Base-by-base conservation (phyloP, 2,329 filamentous ascomycete species). In the Xylariaceae sp. region DNA sequence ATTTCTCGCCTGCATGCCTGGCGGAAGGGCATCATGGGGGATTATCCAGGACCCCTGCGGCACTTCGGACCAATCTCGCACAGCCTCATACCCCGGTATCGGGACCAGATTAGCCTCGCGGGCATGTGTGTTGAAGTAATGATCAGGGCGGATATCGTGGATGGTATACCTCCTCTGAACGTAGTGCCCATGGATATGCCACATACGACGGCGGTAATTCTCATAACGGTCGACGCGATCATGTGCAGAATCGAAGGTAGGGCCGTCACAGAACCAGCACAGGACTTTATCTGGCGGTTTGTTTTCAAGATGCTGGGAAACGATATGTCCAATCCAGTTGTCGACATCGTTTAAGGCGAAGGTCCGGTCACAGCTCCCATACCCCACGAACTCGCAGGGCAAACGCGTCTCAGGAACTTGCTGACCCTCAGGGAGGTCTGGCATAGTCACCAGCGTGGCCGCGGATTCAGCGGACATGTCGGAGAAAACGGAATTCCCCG, bases 91-190 rank as follows among this genome's bases (percentile, higher is more conserved):
- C 1, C 8, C 8, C 0, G 30, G 1, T 0, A 59, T 44, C 0
- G 53, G 1, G 22, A 68, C 58, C 13, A 67, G 21, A 0, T 18
- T 3, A 13, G 53, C 2, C 0, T 36, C 7, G 9, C 34, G 13
- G 16, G 68, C 76, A 66, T 94, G 89, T 68, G 96, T 89, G 1
- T 90, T 89, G 37, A 91, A 84, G 69, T 96, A 89, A 9, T 91
- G 92, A 60, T 99, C 92, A 3, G 91, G 86, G 40, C 94, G 84
- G 70, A 96, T 97, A 69, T 70, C 16, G 0, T 56, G 26, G 0
- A 43, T 51, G 0, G 47, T 59, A 7, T 52, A 60, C 5, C 60
- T 51, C 26, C 4, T 26, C 0, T 67, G 68, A 2, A 63, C 50
- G 39, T 79, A 70, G 54, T 84, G 80, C 0, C 53, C 51, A 0